A percentile compares a stretch with the other conserved stretches of the same genome.
These are phyloP conservation scores for Nigrospora osmanthi DNA, from an alignment of 2,329 filamentous ascomycete genomes.

Conservation along the genomic window DNA sequence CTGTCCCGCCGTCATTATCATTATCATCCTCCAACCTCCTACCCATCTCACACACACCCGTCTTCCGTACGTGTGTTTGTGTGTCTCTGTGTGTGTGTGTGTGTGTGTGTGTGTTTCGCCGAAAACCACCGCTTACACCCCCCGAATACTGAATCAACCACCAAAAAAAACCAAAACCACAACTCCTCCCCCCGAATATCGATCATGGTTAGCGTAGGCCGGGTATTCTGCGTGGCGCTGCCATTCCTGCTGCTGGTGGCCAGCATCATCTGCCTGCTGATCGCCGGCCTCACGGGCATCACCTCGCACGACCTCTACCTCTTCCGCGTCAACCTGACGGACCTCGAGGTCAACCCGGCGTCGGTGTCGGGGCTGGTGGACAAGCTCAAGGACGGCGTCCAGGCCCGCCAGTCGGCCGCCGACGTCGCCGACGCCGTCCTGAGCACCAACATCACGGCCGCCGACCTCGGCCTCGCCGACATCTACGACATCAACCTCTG, in stretches of 20 bases:
- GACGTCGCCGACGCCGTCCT: conserved; percentile 3
- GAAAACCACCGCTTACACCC: background rate
- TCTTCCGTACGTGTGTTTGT: background rate
- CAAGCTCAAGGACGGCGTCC: background rate
- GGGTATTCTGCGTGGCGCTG: conserved; percentile 79
- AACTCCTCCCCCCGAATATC: conserved; percentile 11
- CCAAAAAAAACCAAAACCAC: conserved; percentile 6
- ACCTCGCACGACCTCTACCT: conserved; percentile 49
- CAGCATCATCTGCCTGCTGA: conserved; percentile 62
- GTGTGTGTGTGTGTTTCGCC: background rate
- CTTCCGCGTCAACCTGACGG: conserved; percentile 53
- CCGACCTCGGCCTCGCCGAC: conserved; percentile 57
- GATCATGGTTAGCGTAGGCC: conserved; percentile 53
- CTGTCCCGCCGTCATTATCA: background rate
- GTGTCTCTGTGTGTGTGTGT: too few relatives aligned
- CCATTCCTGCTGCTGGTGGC: conserved; percentile 76
- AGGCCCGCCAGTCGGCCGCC: conserved; percentile 2
- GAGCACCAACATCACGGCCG: conserved; percentile 45
- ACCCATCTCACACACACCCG: background rate
- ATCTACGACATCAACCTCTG: conserved; percentile 78
- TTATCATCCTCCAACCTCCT: background rate
- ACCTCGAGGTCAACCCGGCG: conserved; percentile 45
- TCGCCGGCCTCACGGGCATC: conserved; percentile 48
- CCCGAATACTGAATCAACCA: background rate
- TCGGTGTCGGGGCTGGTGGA: conserved; percentile 16